Conservation (phyloP, 306 rosid genomes). For the Begonia peltatifolia region DNA sequence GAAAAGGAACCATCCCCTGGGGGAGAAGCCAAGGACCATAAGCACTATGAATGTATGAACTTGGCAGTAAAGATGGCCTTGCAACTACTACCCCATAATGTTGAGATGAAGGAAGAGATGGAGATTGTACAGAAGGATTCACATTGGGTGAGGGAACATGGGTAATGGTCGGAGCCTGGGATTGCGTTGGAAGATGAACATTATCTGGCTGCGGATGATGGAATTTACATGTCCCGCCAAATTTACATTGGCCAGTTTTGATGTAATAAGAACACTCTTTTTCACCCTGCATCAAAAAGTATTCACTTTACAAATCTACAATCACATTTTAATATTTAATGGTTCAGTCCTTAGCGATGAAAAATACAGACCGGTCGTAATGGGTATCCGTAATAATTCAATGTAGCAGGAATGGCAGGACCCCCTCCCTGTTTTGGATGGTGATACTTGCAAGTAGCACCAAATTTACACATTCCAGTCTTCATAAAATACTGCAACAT, state of each 20-base stretch:
- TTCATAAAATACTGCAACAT: slow-evolving; percentile 64
- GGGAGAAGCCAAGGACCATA: slow-evolving; percentile 58
- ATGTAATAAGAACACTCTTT: slow-evolving; percentile 60
- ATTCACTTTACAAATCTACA: slow-evolving; percentile 2
- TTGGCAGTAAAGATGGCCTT: slow-evolving; percentile 61
- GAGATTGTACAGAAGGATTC: slow-evolving; percentile 50
- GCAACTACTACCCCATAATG: slow-evolving; percentile 57
- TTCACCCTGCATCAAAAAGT: slow-evolving; percentile 8
- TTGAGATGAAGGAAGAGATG: slow-evolving; percentile 50
- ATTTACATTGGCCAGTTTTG: slow-evolving; percentile 90
- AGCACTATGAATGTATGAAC: slow-evolving; percentile 63
- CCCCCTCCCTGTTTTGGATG: slow-evolving; percentile 77
- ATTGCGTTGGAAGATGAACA: slow-evolving; percentile 29
- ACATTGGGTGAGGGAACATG: slow-evolving; percentile 31
- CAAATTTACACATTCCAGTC: slow-evolving; percentile 74
- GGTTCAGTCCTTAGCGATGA: background rate
- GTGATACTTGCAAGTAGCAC: slow-evolving; percentile 82
- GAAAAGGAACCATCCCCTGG: slow-evolving; percentile 54
- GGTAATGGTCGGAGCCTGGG: slow-evolving; percentile 41
- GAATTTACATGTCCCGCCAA: slow-evolving; percentile 78
- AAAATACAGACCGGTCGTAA: slow-evolving; percentile 39
- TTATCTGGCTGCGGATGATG: slow-evolving; percentile 72
- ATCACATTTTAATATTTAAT: background rate
- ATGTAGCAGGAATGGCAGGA: slow-evolving; percentile 23
- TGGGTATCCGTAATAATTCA: slow-evolving; percentile 57